phyloP scores from a whole-genome alignment of 2,329 filamentous ascomycete species.

The Lasiodiplodia hormozganensis region DNA sequence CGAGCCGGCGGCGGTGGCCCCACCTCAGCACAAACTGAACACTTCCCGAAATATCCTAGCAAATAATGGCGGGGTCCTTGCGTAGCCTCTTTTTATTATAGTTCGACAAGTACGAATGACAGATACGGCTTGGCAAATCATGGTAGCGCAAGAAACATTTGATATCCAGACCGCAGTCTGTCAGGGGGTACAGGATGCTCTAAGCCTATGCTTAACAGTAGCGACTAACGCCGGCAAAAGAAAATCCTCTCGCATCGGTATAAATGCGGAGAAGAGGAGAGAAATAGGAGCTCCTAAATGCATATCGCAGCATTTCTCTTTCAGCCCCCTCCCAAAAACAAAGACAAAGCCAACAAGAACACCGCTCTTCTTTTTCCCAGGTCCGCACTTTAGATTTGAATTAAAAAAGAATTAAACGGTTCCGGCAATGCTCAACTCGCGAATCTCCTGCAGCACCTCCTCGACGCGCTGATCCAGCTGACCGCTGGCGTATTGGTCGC shows the following conservation, averaged over 20 bases:
- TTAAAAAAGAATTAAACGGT: slow-evolving; percentile 55
- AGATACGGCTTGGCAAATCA: neutral
- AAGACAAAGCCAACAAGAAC: neutral
- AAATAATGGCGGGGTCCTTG: too few relatives aligned
- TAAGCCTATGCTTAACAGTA: neutral
- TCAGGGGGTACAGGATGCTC: neutral
- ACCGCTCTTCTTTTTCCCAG: neutral
- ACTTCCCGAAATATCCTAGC: too few relatives aligned
- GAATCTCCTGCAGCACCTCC: slow-evolving; percentile 94
- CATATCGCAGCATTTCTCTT: neutral
- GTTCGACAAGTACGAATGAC: too few relatives aligned
- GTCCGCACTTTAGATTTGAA: neutral
- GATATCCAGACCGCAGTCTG: neutral
- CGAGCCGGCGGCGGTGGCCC: too few relatives aligned
- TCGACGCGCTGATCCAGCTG: slow-evolving; percentile 91
- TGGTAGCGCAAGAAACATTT: neutral
- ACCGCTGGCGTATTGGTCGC: slow-evolving; percentile 94
- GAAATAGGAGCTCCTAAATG: neutral
- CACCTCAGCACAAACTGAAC: too few relatives aligned
- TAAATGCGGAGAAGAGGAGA: neutral
- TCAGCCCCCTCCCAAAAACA: neutral
- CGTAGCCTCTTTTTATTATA: too few relatives aligned
- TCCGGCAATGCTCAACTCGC: slow-evolving; percentile 89
- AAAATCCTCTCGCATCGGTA: neutral
- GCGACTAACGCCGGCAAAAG: neutral